phyloP scores from a whole-genome alignment of 2,329 filamentous ascomycete genomes.

The Ophiostoma tasmaniense region DNA sequence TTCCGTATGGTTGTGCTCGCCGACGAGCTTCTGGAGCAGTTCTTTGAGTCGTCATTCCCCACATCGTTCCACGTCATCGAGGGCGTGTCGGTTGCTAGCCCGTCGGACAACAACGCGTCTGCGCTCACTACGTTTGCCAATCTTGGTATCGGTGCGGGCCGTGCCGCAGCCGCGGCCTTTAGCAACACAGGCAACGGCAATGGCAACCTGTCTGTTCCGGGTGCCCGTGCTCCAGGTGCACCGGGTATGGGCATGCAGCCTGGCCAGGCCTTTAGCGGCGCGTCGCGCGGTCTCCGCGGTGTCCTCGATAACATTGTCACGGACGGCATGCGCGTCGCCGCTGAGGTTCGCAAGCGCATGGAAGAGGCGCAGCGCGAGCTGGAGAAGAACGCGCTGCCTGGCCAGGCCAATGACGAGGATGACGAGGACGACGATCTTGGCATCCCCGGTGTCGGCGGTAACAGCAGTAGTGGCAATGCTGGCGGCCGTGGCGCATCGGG shows the following conservation, averaged over 20 bases:
- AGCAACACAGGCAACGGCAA: slow-evolving; percentile 19
- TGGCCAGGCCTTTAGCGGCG: slow-evolving; percentile 33
- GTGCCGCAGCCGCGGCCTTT: slow-evolving; percentile 35
- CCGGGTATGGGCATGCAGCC: not conserved
- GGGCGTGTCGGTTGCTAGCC: slow-evolving; percentile 31
- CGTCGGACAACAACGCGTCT: slow-evolving; percentile 44
- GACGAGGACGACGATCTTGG: slow-evolving; percentile 32
- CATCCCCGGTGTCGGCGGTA: slow-evolving; percentile 7
- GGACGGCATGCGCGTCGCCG: slow-evolving; percentile 92
- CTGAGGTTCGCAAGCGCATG: slow-evolving; percentile 84
- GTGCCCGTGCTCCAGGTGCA: not conserved
- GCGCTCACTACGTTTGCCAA: slow-evolving; percentile 81
- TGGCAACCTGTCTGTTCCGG: slow-evolving; percentile 28
- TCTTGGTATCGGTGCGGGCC: slow-evolving; percentile 37
- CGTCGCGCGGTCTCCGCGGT: slow-evolving; percentile 70
- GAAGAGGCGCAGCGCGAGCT: slow-evolving; percentile 91
- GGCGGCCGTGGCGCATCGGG: slow-evolving; percentile 28
- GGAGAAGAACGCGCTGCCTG: slow-evolving; percentile 67
- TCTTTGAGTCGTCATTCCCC: slow-evolving; percentile 94
- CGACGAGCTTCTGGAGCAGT: slow-evolving; percentile 89
- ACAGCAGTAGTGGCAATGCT: slow-evolving; percentile 21
- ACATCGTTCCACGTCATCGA: slow-evolving; percentile 85
- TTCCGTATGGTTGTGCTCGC: slow-evolving; percentile 98
- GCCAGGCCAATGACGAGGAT: slow-evolving; percentile 55
- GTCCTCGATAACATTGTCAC: slow-evolving; percentile 97